phyloP scores from a whole-genome alignment of 73 alveolate genomes.

The Tetrahymena malaccensis region DNA sequence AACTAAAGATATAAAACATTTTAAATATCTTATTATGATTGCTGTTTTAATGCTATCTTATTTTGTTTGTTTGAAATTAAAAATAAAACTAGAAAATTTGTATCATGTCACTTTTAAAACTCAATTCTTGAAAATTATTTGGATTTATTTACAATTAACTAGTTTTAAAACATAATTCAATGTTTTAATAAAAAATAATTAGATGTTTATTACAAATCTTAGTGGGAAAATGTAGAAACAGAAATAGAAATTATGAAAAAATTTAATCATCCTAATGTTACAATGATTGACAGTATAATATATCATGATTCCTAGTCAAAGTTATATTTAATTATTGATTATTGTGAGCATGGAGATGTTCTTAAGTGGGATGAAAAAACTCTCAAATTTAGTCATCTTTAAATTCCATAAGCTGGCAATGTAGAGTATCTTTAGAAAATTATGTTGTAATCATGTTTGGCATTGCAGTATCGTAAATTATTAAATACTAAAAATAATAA shows the following conservation, averaged over 20 bases:
- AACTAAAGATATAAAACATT: no score
- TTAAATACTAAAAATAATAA: background rate
- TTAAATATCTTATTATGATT: no score
- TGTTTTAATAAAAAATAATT: background rate
- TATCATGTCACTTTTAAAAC: no score
- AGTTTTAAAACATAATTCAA: no score
- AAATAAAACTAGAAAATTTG: no score
- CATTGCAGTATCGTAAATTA: background rate
- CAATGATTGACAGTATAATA: background rate
- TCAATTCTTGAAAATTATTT: no score
- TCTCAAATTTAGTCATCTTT: background rate
- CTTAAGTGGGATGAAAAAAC: background rate
- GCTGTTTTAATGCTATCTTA: no score
- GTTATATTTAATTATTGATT: background rate
- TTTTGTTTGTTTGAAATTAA: no score
- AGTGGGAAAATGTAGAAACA: background rate
- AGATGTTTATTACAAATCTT: background rate
- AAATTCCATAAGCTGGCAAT: background rate
- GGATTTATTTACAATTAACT: no score
- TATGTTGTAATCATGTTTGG: background rate
- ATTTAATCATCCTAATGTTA: background rate
- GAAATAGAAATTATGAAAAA: background rate
- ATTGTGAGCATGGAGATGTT: background rate
- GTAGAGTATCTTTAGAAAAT: background rate
- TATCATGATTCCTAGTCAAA: background rate